Base-by-base conservation (phyloP, 495 filamentous ascomycete genomes). In the Podospora pseudopauciseta region DNA sequence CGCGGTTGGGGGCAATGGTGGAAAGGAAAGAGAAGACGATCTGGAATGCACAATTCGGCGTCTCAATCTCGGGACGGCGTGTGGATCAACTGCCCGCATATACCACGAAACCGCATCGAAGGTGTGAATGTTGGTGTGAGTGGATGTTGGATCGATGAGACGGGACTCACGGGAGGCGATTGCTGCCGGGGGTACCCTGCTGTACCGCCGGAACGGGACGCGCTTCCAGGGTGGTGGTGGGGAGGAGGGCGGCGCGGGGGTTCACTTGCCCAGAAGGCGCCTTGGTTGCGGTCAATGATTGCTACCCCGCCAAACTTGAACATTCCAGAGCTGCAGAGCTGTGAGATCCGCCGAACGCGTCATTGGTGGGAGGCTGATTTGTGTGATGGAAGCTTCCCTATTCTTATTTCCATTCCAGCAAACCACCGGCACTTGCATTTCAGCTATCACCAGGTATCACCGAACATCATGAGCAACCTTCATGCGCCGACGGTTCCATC, bases 401-500 rank as follows among this genome's bases (percentile, higher is more conserved):
- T 16, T 16, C 39, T 49, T 49, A 13, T 49, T 49, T 18, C 39
- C 39, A 49, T 49, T 49, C 39, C 39, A 49, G 13, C 39, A 49
- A 49, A 49, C 39, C 39, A 49, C 9, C 0, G 15, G 13, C 39
- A 16, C 39, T 13, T 49, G 2, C 3, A 49, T 16, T 49, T 49
- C 39, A 49, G 39, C 9, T 49, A 49, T 49, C 39, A 11, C 9
- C 39, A 49, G 39, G 39, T 49, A 49, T 49, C 39, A 13, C 39
- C 39, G 32, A 65, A 65, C 76, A 77, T 59, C 73, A 92, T 92
- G 90, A 87, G 88, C 76, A 86, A 88, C 70, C 85, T 93, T 63
- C 90, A 92, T 77, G 87, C 90, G 66, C 89, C 90, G 9, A 92
- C 89, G 34, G 85, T 93, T 69, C 85, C 88, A 68, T 90, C 90